Base-by-base conservation (phyloP, 768 basidiomycete genomes). In the Auricularia heimuer region DNA sequence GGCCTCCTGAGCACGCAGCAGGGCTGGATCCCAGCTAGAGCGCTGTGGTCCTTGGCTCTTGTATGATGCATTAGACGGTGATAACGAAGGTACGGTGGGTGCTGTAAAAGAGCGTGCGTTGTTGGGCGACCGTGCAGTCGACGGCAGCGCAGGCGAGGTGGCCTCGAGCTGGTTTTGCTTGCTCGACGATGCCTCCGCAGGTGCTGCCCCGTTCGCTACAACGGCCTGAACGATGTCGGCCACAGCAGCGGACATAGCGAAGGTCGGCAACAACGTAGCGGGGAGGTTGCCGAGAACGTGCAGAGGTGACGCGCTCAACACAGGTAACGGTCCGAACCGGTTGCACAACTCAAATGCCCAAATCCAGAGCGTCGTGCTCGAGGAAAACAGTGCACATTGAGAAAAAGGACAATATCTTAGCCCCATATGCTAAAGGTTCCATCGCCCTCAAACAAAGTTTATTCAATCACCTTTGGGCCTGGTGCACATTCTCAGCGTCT, bases 11-110 rank as follows among this genome's bases (percentile, higher is more conserved):
- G 64, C 24, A 21, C 33, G 36, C 35, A 64, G 36, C 24, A 36
- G 14, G 11, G 62, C 56, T 14, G 54, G 33, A 16, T 64, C 39
- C 54, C 54, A 58, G 64, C 58, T 64, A 4, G 44, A 35, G n/a
- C 64, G 51, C 18, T 11, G 33, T 21, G 64, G 56, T 4, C n/a
- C 33, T 61, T 61, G 61, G 18, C 64, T 51, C 24, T 64, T 64
- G 37, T 18, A 18, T 18, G 18, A 18, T 21, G 47, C 14, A 21
- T 51, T 51, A 16, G 47, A 51, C 6, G 47, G 47, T 16, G 18
- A 16, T 51, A 51, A 18, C 1, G 47, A 18, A 6, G 47, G 47
- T 21, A 51, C 18, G 47, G 21, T 51, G 47, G 47, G 47, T 21
- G 47, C 21, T 4, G 47, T 51, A 18, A 51, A 51, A 8, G 47